Evolutionary conservation across 768 basidiomycete species (phyloP), one percentile per base, ranked within the genome.

Genomic region (Lepiota brunneoincarnata): DNA sequence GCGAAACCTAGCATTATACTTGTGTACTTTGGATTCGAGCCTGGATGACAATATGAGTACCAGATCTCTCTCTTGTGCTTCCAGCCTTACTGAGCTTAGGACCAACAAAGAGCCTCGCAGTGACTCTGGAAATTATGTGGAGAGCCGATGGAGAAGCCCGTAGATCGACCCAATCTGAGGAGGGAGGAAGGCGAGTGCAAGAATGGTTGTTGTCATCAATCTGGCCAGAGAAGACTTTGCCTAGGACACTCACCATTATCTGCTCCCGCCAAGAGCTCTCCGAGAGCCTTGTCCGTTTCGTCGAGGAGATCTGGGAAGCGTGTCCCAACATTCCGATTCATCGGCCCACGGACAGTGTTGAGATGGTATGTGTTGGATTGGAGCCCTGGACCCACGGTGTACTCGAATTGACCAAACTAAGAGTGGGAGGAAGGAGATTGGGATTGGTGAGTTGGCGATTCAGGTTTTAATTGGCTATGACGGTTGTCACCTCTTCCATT

Each of bases 201-300:
- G 26, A 28, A 28, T 28, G 26, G 7, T 7, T 7, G 26, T n/a
- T n/a, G 26, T 28, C 26, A 28, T 28, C 26, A 28, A 28, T 28
- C 26, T 7, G 7, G 26, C 26, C 26, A 28, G 26, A 9, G 14
- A 36, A 21, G 6, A 15, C 6, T 10, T 31, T 28, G 1, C 24
- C 6, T 3, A 34, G 28, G 7, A 28, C 26, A 17, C 24, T n/a
- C 10, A 54, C 52, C 52, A 28, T 46, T 37, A 18, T 54, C 44
- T 1, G 44, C 44, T 17, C 23, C 37, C 14, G 3, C 12, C 21
- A 44, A 39, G 4, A 41, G 5, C 14, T 78, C 76, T 0, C 59
- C 59, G 52, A 82, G 72, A 2, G 80, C 67, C 3, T 61, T 54
- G 11, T 67, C 57, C 21, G 83, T 62, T 51, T 86, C 84, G 20